phyloP scores from a whole-genome alignment of 805 yeast genomes.

The Candida methanosorbosa region DNA sequence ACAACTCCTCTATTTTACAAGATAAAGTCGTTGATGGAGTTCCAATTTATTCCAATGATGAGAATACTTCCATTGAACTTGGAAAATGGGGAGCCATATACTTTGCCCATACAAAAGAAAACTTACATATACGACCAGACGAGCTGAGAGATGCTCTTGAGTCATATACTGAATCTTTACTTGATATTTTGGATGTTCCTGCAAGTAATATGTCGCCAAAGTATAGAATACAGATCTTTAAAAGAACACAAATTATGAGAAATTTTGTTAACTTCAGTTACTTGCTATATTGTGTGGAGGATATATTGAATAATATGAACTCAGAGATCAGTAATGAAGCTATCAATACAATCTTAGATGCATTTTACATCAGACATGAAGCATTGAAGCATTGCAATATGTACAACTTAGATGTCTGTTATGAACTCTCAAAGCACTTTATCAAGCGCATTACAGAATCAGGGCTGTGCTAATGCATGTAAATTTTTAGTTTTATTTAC shows the following conservation, averaged over 20 bases:
- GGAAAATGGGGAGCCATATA: conserved; percentile 19
- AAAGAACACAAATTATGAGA: conserved; percentile 13
- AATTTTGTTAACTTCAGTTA: conserved; percentile 13
- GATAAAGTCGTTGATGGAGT: conserved; percentile 8
- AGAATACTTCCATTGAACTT: conserved; percentile 12
- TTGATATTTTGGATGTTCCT: conserved; percentile 12
- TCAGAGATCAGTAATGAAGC: conserved; percentile 3
- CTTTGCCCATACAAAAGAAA: conserved; percentile 12
- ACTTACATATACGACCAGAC: not conserved
- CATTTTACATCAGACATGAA: conserved; percentile 11
- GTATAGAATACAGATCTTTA: conserved; percentile 13
- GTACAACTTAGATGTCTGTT: conserved; percentile 6
- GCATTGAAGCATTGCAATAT: conserved; percentile 2
- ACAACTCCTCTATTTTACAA: conserved; percentile 11
- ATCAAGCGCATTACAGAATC: not conserved
- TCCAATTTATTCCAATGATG: conserved; percentile 8
- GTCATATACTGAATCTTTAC: conserved; percentile 14
- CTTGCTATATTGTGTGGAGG: conserved; percentile 5
- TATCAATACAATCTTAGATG: conserved; percentile 4
- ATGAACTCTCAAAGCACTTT: not conserved
- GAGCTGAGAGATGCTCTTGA: conserved; percentile 14
- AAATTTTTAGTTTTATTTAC: too few species aligned
- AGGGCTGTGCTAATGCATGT: not conserved
- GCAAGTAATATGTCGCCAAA: conserved; percentile 14
- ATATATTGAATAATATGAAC: conserved; percentile 2